phyloP scores from a whole-genome alignment of 2,329 filamentous ascomycete species.

The Aspergillus chevalieri region DNA sequence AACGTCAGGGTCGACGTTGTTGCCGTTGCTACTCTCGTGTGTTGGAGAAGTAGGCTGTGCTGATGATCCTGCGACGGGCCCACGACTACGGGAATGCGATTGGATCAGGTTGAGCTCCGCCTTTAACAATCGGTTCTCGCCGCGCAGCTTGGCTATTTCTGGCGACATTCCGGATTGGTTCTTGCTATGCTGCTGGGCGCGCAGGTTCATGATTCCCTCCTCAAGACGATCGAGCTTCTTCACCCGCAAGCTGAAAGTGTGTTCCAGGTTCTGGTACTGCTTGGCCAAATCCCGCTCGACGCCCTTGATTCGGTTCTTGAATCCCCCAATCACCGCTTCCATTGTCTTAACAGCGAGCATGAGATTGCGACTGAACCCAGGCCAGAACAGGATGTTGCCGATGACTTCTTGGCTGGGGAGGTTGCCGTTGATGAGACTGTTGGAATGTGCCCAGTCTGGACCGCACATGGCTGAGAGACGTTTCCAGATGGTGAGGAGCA shows the following conservation, averaged over 20 bases:
- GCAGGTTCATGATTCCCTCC: slow-evolving; percentile 62
- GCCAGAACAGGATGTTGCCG: slow-evolving; percentile 66
- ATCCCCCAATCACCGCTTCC: slow-evolving; percentile 70
- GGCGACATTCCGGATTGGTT: slow-evolving; percentile 34
- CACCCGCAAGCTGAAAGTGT: slow-evolving; percentile 67
- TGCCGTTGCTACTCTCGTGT: slow-evolving; percentile 12
- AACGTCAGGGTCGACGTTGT: slow-evolving; percentile 32
- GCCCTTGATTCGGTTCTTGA: slow-evolving; percentile 70
- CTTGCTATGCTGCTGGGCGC: slow-evolving; percentile 26
- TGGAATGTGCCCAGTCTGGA: slow-evolving; percentile 82
- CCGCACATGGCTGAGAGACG: slow-evolving; percentile 79
- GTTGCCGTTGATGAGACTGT: slow-evolving; percentile 82
- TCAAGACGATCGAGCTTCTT: slow-evolving; percentile 88
- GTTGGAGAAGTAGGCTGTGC: slow-evolving; percentile 25
- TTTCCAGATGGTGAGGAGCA: slow-evolving; percentile 87
- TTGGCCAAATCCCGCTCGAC: slow-evolving; percentile 89
- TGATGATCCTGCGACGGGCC: slow-evolving; percentile 38
- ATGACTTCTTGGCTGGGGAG: slow-evolving; percentile 81
- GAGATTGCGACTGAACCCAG: slow-evolving; percentile 85
- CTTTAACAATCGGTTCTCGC: slow-evolving; percentile 56
- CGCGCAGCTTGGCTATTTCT: slow-evolving; percentile 54
- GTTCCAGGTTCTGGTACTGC: slow-evolving; percentile 82
- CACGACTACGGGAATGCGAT: slow-evolving; percentile 55
- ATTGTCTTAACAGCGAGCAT: slow-evolving; percentile 80
- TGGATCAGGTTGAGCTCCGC: slow-evolving; percentile 62